Conservation (phyloP, 768 basidiomycete species). For the Tricholoma sp. region DNA sequence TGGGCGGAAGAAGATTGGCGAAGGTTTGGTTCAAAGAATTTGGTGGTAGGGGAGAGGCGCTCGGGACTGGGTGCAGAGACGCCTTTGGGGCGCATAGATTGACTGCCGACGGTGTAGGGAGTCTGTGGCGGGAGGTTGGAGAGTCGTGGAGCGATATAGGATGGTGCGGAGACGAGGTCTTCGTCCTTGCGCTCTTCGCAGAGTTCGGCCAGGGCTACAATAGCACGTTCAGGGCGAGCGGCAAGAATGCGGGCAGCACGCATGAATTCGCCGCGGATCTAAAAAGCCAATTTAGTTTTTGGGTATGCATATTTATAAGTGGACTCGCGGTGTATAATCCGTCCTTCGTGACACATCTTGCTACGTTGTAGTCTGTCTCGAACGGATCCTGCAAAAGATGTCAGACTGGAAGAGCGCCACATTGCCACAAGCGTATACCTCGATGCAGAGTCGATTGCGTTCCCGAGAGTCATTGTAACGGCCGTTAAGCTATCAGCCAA, state of each 20-base stretch:
- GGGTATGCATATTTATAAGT: neutral
- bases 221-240: conserved; percentile 73
- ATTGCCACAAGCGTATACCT: conserved; percentile 43
- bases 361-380: conserved; percentile 93
- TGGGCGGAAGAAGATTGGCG: conserved; percentile 25
- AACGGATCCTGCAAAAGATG: conserved; percentile 81
- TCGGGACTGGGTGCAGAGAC: conserved; percentile 30
- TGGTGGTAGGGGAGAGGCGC: conserved; percentile 48
- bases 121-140: conserved; percentile 60
- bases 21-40: conserved; percentile 40
- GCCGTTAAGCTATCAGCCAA: conserved; percentile 32
- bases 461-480: conserved; percentile 74
- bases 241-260: conserved; percentile 85
- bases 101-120: conserved; percentile 63
- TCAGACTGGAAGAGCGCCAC: neutral
- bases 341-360: conserved; percentile 93
- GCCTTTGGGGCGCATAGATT: conserved; percentile 47
- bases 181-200: conserved; percentile 85
- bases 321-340: conserved; percentile 83
- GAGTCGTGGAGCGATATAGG: conserved; percentile 36
- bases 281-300: conserved; percentile 8
- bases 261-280: conserved; percentile 99
- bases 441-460: conserved; percentile 92
- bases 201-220: conserved; percentile 78
- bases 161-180: conserved; percentile 49